These are phyloP conservation scores for Oryza brachyantha DNA, from an alignment of 176 grass and related monocot genomes.

Conservation along the genomic window DNA sequence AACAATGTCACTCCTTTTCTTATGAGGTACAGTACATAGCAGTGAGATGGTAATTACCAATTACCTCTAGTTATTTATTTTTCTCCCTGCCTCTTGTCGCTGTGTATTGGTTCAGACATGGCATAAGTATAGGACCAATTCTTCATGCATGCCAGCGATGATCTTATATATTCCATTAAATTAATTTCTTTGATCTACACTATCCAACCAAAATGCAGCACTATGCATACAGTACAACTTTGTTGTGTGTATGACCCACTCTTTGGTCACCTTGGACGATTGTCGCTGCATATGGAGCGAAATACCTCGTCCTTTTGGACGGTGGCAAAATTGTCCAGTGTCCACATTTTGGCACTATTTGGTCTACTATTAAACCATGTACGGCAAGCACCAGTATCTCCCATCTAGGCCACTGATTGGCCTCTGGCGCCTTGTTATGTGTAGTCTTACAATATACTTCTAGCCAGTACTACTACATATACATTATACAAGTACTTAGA, in stretches of 20 bases:
- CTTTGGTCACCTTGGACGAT: neutral
- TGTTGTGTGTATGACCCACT: neutral
- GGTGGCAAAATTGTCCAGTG: neutral
- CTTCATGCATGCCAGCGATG: neutral
- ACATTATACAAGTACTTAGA: neutral
- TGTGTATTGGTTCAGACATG: too few relatives aligned
- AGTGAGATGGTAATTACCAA: neutral
- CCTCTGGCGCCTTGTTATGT: neutral
- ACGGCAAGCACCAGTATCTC: neutral
- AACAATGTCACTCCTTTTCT: neutral
- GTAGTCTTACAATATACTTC: neutral
- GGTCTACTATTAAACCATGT: neutral
- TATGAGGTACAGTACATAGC: neutral
- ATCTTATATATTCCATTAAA: neutral
- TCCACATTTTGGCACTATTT: slow-evolving; percentile 21
- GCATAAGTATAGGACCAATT: neutral
- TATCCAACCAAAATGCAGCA: neutral
- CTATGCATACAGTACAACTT: neutral
- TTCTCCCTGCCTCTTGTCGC: neutral
- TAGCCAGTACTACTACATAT: neutral
- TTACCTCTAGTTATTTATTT: neutral
- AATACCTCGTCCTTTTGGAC: neutral
- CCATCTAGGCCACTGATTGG: neutral
- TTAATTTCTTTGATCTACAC: neutral
- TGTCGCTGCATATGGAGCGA: slow-evolving; percentile 1